Conservation (phyloP, 331 rosid species). For the Acacia pycnantha region DNA sequence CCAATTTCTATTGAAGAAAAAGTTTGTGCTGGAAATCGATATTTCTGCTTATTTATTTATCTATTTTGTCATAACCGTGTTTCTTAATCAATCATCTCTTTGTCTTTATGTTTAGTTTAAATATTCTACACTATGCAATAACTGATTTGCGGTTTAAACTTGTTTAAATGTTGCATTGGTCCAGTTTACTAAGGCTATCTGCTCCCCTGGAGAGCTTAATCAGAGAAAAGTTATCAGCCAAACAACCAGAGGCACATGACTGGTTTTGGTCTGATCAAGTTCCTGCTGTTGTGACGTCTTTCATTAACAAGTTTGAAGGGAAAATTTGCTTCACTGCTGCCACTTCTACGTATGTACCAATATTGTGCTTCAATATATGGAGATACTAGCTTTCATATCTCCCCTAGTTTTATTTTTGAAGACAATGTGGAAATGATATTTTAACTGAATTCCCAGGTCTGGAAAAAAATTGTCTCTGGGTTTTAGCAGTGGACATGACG, state of each 20-base stretch:
- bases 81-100: slow-evolving; percentile 1
- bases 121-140: slow-evolving; percentile 19
- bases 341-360: slow-evolving; percentile 61
- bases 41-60: slow-evolving; percentile 16
- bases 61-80: not conserved
- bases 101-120: slow-evolving; percentile 22
- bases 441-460: slow-evolving; percentile 52
- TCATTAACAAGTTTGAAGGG: slow-evolving; percentile 68
- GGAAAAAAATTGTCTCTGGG: slow-evolving; percentile 49
- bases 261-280: slow-evolving; percentile 97
- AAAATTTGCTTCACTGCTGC: slow-evolving; percentile 64
- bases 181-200: slow-evolving; percentile 84
- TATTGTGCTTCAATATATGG: slow-evolving; percentile 21
- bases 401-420: slow-evolving; percentile 19
- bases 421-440: slow-evolving; percentile 34
- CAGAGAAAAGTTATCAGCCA: slow-evolving; percentile 73
- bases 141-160: slow-evolving; percentile 27
- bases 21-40: slow-evolving; percentile 4
- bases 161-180: slow-evolving; percentile 34
- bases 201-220: slow-evolving; percentile 83
- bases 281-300: slow-evolving; percentile 66
- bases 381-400: slow-evolving; percentile 24
- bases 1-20: not conserved
- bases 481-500: slow-evolving; percentile 51
- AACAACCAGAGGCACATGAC: slow-evolving; percentile 82